Percentiles rank a stretch among this genome's conserved stretches.
Conservation (phyloP, 1,284 basidiomycete species). For the Trichosporon sp. region DNA sequence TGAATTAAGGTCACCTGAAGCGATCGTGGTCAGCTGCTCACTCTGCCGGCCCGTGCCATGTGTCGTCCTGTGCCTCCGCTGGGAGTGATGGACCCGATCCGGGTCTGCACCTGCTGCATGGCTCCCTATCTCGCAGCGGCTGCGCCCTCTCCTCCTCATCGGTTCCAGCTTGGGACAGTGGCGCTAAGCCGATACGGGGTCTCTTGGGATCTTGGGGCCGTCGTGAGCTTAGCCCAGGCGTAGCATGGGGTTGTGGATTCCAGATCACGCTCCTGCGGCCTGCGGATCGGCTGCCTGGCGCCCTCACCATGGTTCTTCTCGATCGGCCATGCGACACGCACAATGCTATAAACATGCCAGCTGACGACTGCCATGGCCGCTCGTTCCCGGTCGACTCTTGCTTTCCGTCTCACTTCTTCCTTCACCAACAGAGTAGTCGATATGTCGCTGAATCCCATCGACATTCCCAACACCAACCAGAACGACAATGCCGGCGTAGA, state of each 20-base stretch:
- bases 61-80: too few species aligned
- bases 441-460: constrained; percentile 18
- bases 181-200: neutral
- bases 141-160: neutral
- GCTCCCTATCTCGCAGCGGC: too few species aligned
- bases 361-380: neutral
- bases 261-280: neutral
- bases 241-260: too few species aligned
- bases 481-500: constrained; percentile 34
- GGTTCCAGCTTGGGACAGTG: neutral
- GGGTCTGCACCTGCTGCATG: too few species aligned
- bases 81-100: too few species aligned
- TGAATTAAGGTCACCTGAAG: neutral
- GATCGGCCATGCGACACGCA: neutral
- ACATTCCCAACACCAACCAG: constrained; percentile 29
- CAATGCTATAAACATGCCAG: neutral
- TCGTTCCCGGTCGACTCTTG: neutral
- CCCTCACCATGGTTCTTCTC: neutral
- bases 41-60: too few species aligned
- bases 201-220: neutral
- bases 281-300: too few species aligned
- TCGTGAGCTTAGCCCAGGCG: too few species aligned
- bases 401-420: neutral
- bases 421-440: constrained; percentile 13
- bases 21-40: too few species aligned